Base-by-base conservation (phyloP, 306 rosid species). In the Casuarina glauca region DNA sequence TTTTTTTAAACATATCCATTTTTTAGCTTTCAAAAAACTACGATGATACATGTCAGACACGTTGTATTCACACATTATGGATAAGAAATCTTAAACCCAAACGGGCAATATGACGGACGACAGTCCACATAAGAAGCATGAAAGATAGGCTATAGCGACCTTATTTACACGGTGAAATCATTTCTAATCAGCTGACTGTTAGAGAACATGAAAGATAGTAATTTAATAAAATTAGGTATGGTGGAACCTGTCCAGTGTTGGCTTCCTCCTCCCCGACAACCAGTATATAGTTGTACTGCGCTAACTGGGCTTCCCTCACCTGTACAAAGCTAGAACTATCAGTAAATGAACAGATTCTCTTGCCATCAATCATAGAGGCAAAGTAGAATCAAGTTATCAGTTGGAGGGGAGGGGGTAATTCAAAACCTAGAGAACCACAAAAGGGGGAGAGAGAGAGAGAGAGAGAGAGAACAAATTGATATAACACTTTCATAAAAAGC, bases 251-350 rank as follows among this genome's bases (percentile, higher is more conserved):
- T 87, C 97, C 97, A 2, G 91, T 82, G 66, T 89, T 86, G 48
- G 93, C 95, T 78, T 94, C 98, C 76, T 94, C 87, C 85, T 94
- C 98, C 20, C 98, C 98, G 53, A 94, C 98, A 71, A 94, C 97
- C 88, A 92, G 82, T 81, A 92, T 90, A 75, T 78, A 94, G 86
- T 94, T 94, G 84, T 88, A 92, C 63, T 90, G 97, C 13, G 97
- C 96, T 76, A 94, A 63, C 73, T 89, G 97, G 38, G 97, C 98
- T 87, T 95, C 98, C 49, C 97, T 90, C 20, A 94, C 91, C 98
- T 94, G 89, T 76, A 86, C 51, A 64, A 76, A 73, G 62, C 44
- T 73, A 84, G 54, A 60, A 80, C 6, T 45, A 74, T 49, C 46
- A 61, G 74, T 74, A 74, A 83, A 61, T 55, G 58, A 43, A 58